Percentiles rank a stretch among this genome's conserved stretches.
phyloP scores from a whole-genome alignment of 345 rosid genomes.

The Hypericum perforatum region DNA sequence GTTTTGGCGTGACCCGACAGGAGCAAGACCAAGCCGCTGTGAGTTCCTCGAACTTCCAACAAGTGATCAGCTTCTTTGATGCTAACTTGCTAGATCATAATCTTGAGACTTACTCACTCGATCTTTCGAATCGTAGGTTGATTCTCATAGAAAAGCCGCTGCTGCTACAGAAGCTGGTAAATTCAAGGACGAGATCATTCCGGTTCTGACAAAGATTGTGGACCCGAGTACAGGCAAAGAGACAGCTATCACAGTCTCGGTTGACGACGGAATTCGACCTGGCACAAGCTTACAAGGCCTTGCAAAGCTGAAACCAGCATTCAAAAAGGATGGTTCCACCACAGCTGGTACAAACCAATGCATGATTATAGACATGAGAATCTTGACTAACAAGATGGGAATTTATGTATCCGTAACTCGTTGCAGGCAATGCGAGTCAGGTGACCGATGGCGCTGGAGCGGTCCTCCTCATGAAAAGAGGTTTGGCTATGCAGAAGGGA shows the following conservation, averaged over 20 bases:
- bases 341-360: conserved; percentile 62
- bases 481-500: conserved; percentile 69
- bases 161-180: conserved; percentile 75
- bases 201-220: conserved; percentile 76
- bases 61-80: conserved; percentile 3
- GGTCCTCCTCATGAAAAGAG: conserved; percentile 87
- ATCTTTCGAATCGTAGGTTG: conserved; percentile 40
- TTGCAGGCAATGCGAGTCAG: conserved; percentile 87
- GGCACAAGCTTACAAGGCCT: conserved; percentile 48
- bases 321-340: conserved; percentile 70
- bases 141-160: conserved; percentile 90
- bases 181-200: conserved; percentile 82
- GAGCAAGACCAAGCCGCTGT: conserved; percentile 95
- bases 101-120: no score
- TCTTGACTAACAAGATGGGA: no score
- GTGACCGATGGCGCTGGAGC: conserved; percentile 98
- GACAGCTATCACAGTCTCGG: conserved; percentile 46
- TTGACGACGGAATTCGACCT: conserved; percentile 87
- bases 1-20: conserved; percentile 64
- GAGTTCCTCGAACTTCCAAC: conserved; percentile 13
- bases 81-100: not conserved
- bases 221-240: conserved; percentile 76
- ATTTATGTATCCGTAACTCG: not conserved
- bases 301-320: conserved; percentile 77
- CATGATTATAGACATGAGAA: not conserved